Evolutionary conservation across 2,329 filamentous ascomycete species (phyloP).

Genomic region (Ustulina deusta): DNA sequence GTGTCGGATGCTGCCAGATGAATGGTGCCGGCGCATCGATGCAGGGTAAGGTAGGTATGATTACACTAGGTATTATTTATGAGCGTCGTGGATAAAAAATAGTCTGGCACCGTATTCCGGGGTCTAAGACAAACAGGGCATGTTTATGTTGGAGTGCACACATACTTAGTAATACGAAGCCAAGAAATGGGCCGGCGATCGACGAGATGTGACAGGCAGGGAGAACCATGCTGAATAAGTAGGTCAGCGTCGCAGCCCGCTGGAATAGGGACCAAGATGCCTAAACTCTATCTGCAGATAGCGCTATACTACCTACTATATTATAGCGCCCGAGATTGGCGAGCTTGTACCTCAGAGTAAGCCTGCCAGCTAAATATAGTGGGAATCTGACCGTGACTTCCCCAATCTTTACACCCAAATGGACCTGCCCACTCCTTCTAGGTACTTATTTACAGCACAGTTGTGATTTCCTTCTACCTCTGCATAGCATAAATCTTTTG

Average conservation of each 20-base stretch:
- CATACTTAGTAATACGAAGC: constrained; percentile 14
- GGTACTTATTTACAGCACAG: too few species aligned
- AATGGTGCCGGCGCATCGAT: constrained; percentile 30
- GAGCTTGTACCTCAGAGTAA: too few species aligned
- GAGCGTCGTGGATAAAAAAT: constrained; percentile 15
- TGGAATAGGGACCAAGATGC: too few species aligned
- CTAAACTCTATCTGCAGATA: not conserved
- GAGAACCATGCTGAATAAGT: too few species aligned
- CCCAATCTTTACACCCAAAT: too few species aligned
- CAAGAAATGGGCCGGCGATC: constrained; percentile 18
- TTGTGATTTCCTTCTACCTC: too few species aligned
- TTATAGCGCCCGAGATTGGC: not conserved
- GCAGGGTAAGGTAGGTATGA: constrained; percentile 3
- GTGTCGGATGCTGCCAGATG: constrained; percentile 19
- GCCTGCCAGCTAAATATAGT: too few species aligned
- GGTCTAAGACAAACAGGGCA: not conserved
- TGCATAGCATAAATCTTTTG: too few species aligned
- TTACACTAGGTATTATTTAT: not conserved
- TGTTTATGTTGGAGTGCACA: not conserved
- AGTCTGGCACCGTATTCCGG: not conserved
- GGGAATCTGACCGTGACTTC: too few species aligned
- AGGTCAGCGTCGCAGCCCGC: too few species aligned
- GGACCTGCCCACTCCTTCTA: too few species aligned
- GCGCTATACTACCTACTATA: not conserved
- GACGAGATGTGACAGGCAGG: not conserved